A percentile compares a stretch with the other conserved stretches of the same genome.
Conservation (phyloP, 768 basidiomycete genomes). For the Amanita molliuscula region DNA sequence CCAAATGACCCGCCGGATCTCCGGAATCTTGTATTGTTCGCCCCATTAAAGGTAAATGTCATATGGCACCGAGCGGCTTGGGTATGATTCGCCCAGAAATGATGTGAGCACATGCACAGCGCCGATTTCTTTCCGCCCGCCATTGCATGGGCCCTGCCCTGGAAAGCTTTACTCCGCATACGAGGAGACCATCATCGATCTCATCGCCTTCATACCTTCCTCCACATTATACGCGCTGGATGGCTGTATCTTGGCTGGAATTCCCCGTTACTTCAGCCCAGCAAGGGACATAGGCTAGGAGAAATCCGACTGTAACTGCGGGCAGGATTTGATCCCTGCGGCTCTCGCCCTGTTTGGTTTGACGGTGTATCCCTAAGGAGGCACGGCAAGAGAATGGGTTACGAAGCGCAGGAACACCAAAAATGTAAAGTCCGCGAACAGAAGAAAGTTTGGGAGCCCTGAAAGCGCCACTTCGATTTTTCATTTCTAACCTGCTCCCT, state of each 20-base stretch:
- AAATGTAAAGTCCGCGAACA: neutral
- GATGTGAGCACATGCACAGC: too few relatives aligned
- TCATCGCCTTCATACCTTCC: too few relatives aligned
- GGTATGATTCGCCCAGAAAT: neutral
- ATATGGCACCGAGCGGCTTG: neutral
- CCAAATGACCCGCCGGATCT: neutral
- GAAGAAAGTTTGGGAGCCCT: neutral
- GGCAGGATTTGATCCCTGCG: neutral
- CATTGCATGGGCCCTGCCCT: too few relatives aligned
- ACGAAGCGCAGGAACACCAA: neutral
- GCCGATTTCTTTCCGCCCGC: too few relatives aligned
- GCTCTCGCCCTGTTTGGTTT: neutral
- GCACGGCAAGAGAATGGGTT: neutral
- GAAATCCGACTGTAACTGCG: neutral
- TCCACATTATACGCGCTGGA: too few relatives aligned
- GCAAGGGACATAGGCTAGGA: too few relatives aligned
- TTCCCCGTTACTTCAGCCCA: too few relatives aligned
- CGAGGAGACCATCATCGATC: too few relatives aligned
- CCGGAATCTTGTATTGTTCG: neutral
- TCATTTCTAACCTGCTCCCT: neutral
- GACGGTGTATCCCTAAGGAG: neutral
- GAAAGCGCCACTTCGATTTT: neutral
- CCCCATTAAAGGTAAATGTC: neutral
- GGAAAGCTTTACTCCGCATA: too few relatives aligned
- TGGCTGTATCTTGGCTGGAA: too few relatives aligned